Evolutionary conservation across 2,329 filamentous ascomycete species (phyloP), one percentile per base, ranked within the genome.

Genomic region (Rhinocladiella similis): DNA sequence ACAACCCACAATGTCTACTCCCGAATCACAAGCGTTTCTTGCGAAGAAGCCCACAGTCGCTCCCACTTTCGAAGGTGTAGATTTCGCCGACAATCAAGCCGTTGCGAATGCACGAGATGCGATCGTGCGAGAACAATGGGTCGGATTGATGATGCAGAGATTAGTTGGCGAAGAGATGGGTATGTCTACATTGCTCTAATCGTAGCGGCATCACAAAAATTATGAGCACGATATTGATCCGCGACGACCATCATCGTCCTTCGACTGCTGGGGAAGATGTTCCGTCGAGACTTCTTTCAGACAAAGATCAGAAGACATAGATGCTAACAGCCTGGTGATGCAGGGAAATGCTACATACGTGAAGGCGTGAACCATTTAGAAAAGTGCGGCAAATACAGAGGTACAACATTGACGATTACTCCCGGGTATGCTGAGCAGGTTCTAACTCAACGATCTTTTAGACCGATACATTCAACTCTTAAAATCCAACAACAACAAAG

Each of bases 341-440:
- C 86, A 79, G 81, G 82, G 64, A 86, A 85, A 75, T 87, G 84
- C 74, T 87, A 87, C 73, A 74, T 77, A 63, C 60, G 63, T 20
- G 83, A 87, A 73, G 84, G 84, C 7, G 83, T 86, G 52, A 87
- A 87, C 68, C 84, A 87, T 71, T 70, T 87, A 66, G 83, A 87
- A 78, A 87, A 86, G 73, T 87, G 84, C 69, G 84, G 83, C 64
- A 77, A 79, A 68, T 73, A 87, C 73, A 79, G 84, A 81, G 84
- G 84, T 87, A 71, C 52, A n/a, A 43, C 3, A 18, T 35, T 5
- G 7, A 22, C 3, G 10, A 9, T 33, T 7, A 9, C 29, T 10
- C 10, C 10, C 10, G 29, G 29, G 3, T 7, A 27, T 33, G 29
- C 29, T 33, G 10, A 12, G 6, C 29, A 33, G 29, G 10, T 33